Conservation (phyloP, 305 asterid genomes). For the Lippia alba region DNA sequence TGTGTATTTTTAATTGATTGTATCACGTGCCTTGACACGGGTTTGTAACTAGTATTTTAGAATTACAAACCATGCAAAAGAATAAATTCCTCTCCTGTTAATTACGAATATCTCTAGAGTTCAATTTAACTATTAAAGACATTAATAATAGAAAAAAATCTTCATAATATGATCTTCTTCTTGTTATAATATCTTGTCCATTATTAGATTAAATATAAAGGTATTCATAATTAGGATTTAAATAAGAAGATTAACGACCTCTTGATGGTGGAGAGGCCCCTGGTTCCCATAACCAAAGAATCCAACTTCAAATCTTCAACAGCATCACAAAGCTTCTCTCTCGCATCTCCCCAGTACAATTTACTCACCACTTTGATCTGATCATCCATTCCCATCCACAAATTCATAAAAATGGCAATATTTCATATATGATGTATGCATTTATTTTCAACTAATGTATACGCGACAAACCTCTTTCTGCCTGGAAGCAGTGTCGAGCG, state of each 20-base stretch:
- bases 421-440: no score
- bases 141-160: not conserved
- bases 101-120: no score
- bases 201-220: no score
- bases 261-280: slow-evolving; percentile 14
- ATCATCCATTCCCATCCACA: slow-evolving; percentile 8
- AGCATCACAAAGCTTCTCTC: slow-evolving; percentile 71
- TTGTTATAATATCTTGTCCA: no score
- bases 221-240: no score
- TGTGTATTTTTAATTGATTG: no score
- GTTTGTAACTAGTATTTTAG: no score
- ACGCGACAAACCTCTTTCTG: slow-evolving; percentile 64
- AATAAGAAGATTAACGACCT: not conserved
- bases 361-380: slow-evolving; percentile 65
- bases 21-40: no score
- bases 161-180: not conserved
- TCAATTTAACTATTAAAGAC: no score
- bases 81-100: no score
- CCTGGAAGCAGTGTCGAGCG: slow-evolving; percentile 79
- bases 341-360: slow-evolving; percentile 80
- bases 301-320: slow-evolving; percentile 60
- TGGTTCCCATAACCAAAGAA: slow-evolving; percentile 64
- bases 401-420: no score
- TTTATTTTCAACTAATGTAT: no score
- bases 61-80: not conserved